Percentiles rank a stretch among this genome's conserved stretches.
These are phyloP conservation scores for Lactarius psammicola DNA, from an alignment of 768 basidiomycete genomes.

Conservation along the genomic window DNA sequence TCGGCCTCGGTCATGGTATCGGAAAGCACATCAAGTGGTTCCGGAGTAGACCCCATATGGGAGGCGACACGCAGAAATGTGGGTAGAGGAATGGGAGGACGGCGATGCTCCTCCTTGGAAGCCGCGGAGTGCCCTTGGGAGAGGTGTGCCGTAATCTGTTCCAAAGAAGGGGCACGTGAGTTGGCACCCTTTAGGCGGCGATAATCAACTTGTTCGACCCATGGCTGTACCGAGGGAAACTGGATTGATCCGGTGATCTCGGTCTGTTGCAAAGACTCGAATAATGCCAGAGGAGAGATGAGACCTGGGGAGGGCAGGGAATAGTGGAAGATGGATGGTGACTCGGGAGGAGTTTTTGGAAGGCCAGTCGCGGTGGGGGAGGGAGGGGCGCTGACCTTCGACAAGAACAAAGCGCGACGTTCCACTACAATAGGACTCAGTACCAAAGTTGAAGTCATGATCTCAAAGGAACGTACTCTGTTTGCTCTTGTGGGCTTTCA, in stretches of 20 bases:
- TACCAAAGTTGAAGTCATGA: background rate
- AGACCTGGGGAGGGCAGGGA: slow-evolving; percentile 67
- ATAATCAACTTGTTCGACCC: slow-evolving; percentile 71
- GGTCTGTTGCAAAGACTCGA: slow-evolving; percentile 43
- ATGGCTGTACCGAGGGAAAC: slow-evolving; percentile 38
- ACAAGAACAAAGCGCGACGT: slow-evolving; percentile 72
- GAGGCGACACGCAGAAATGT: slow-evolving; percentile 34
- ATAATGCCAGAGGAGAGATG: slow-evolving; percentile 58
- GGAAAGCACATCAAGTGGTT: background rate
- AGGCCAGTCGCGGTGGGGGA: slow-evolving; percentile 55
- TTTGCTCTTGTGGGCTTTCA: slow-evolving; percentile 70
- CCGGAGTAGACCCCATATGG: background rate
- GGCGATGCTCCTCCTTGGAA: slow-evolving; percentile 30
- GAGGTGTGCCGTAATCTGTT: slow-evolving; percentile 70
- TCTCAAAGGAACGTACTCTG: slow-evolving; percentile 51
- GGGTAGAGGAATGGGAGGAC: slow-evolving; percentile 36
- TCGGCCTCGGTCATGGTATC: background rate
- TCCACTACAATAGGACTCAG: slow-evolving; percentile 47
- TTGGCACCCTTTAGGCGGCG: slow-evolving; percentile 32
- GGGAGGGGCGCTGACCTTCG: slow-evolving; percentile 66
- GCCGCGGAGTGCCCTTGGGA: slow-evolving; percentile 38
- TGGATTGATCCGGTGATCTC: slow-evolving; percentile 26
- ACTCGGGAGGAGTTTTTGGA: slow-evolving; percentile 68
- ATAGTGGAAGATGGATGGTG: slow-evolving; percentile 67
- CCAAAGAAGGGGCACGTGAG: slow-evolving; percentile 60